Evolutionary conservation across 1,284 basidiomycete genomes (phyloP).

Genomic region (Sporisorium iseilematis-ciliati): DNA sequence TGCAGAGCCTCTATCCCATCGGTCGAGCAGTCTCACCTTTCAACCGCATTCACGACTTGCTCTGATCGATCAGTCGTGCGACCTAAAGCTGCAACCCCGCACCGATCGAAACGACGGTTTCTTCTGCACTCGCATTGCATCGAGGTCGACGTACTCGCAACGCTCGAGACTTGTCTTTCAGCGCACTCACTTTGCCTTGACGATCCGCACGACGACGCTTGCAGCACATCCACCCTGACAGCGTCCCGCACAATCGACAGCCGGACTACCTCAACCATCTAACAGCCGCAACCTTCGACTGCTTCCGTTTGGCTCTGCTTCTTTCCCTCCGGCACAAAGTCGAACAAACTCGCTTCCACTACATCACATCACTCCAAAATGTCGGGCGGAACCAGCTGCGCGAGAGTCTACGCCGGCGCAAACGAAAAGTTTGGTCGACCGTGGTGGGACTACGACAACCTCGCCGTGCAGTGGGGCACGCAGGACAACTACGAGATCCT

Average conservation of each 20-base stretch:
- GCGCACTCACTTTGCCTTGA: background rate
- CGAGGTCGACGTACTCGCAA: background rate
- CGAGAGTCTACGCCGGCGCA: constrained; percentile 75
- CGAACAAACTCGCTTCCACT: background rate
- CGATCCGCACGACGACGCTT: background rate
- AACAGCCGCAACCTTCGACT: background rate
- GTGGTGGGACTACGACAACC: constrained; percentile 76
- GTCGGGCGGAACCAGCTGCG: constrained; percentile 59
- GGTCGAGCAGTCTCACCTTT: background rate
- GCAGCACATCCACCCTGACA: background rate
- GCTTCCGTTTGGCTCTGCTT: background rate
- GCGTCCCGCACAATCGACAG: background rate
- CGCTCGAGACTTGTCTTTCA: too few species aligned
- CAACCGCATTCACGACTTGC: background rate
- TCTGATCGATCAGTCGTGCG: constrained; percentile 1
- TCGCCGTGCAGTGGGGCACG: constrained; percentile 68
- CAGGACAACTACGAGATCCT: constrained; percentile 99
- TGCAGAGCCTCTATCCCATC: background rate
- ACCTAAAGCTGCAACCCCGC: background rate
- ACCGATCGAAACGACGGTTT: background rate
- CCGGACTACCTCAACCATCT: background rate
- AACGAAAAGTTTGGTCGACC: constrained; percentile 75
- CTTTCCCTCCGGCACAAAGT: background rate
- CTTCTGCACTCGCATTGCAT: background rate
- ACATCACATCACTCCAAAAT: constrained; percentile 19